A percentile compares a stretch with the other conserved stretches of the same genome.
These are phyloP conservation scores for Loxodes magnus DNA, from an alignment of 73 alveolate species.

Conservation along the genomic window DNA sequence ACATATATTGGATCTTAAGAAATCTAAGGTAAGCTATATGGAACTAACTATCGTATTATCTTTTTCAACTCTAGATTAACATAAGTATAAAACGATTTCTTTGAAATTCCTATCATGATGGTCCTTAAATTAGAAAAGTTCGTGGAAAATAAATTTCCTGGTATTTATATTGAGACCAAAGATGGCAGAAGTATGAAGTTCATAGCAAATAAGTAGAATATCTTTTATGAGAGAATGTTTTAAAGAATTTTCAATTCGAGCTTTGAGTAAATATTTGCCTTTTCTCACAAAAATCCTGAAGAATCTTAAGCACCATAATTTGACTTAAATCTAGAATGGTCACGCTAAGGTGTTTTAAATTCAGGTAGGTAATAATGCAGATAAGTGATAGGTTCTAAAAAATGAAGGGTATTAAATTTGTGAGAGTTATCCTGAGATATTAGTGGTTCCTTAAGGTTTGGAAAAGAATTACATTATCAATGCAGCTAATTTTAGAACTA, in stretches of 20 bases:
- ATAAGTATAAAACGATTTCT: background rate
- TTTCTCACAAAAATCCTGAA: too few species aligned
- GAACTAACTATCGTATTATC: too few species aligned
- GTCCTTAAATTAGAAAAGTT: constrained; percentile 7
- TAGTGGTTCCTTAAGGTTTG: constrained; percentile 49
- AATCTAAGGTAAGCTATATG: too few species aligned
- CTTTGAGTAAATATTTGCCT: background rate
- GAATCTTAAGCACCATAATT: too few species aligned
- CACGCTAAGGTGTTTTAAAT: constrained; percentile 4
- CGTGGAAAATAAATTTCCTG: constrained; percentile 5
- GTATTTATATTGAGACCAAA: constrained; percentile 16
- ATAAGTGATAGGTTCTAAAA: constrained; percentile 14
- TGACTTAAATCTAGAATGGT: background rate
- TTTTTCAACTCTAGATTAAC: too few species aligned
- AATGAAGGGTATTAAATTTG: constrained; percentile 35
- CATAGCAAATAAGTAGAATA: background rate
- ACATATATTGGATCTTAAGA: too few species aligned
- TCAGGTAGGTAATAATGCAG: background rate
- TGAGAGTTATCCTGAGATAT: constrained; percentile 64
- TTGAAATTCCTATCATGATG: constrained; percentile 7
- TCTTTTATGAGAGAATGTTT: background rate
- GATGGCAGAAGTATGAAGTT: constrained; percentile 18
- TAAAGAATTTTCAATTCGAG: background rate
- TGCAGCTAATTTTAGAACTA: constrained; percentile 59
- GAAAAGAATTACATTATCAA: constrained; percentile 36